Evolutionary conservation across 208 protist species (phyloP).

Genomic region (Leishmania martiniquensis): DNA sequence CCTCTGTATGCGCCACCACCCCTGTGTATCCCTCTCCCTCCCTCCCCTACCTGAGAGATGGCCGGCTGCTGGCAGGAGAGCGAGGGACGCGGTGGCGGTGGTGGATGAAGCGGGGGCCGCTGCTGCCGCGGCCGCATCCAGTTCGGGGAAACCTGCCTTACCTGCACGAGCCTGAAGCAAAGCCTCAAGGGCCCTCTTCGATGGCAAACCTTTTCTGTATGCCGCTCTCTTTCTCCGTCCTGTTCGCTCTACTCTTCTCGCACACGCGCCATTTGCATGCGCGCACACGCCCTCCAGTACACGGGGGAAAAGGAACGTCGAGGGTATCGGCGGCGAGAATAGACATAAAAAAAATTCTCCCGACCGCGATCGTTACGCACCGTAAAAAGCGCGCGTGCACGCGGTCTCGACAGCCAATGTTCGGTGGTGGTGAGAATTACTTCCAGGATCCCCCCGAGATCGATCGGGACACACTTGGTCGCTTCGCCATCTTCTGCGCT

Average conservation of each 20-base stretch:
- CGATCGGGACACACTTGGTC: conserved; percentile 77
- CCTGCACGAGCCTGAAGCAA: neutral
- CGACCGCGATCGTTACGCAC: neutral
- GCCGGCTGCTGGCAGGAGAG: neutral
- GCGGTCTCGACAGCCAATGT: conserved; percentile 48
- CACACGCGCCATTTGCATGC: neutral
- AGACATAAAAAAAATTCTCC: neutral
- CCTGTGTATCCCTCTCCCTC: neutral
- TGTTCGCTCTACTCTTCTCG: neutral
- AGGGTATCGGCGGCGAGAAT: neutral
- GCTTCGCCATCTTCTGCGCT: conserved; percentile 80
- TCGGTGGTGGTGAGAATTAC: conserved; percentile 91
- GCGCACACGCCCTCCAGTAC: neutral
- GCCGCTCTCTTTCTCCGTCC: neutral
- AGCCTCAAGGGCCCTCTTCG: neutral
- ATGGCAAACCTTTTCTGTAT: neutral
- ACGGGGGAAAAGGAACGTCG: neutral
- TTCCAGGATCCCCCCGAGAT: conserved; percentile 84
- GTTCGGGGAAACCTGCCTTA: neutral
- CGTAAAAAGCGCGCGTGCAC: neutral
- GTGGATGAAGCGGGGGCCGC: neutral
- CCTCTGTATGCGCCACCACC: neutral
- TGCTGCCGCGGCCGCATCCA: neutral
- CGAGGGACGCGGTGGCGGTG: neutral
- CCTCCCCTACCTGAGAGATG: neutral